Evolutionary conservation across 768 basidiomycete species (phyloP), one percentile per base, ranked within the genome.

Genomic region (Lactarius hengduanensis): DNA sequence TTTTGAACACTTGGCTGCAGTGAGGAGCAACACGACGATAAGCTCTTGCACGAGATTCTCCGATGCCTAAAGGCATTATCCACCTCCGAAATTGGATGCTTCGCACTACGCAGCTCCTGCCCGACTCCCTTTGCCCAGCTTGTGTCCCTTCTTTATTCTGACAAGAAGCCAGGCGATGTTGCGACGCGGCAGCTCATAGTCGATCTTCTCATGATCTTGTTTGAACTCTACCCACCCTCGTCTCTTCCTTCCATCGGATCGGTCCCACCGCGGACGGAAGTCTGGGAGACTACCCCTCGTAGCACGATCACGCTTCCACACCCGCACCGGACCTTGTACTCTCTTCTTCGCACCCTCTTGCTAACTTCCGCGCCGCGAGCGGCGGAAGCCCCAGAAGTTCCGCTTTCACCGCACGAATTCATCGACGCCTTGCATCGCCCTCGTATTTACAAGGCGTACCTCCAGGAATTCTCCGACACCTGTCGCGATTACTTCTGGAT

Each of bases 11-110:
- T 54, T 56, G 16, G 69, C n/a, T 72, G 43, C 41, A 95, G 95
- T 69, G 96, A 98, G 75, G 97, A 99, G 74, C 96, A 98, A 73
- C 96, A 97, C 70, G 97, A 97, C 73, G 97, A 98, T 73, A 89
- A 97, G 74, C 82, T 97, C 53, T 80, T 99, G 18, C 89, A 96
- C 70, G 96, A 98, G 75, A 79, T 98, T 2, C 80, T 98, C 47
- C 88, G 94, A 2, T 98, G 95, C 78, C 86, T 98, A 77, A 97
- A 97, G 77, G 97, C 92, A 0, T 82, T 99, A 3, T 89, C 92
- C 0, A 96, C 96, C 0, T 94, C 92, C 9, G 83, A 89, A 57
- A 88, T 92, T 41, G 96, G 96, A 16, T 95, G 92, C 73, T 86
- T 88, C 61, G 94, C 97, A 5, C 84, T 99, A 13, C 88, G 94